Evolutionary conservation across 805 yeast species (phyloP).

Genomic region (Lipomyces yamadae): DNA sequence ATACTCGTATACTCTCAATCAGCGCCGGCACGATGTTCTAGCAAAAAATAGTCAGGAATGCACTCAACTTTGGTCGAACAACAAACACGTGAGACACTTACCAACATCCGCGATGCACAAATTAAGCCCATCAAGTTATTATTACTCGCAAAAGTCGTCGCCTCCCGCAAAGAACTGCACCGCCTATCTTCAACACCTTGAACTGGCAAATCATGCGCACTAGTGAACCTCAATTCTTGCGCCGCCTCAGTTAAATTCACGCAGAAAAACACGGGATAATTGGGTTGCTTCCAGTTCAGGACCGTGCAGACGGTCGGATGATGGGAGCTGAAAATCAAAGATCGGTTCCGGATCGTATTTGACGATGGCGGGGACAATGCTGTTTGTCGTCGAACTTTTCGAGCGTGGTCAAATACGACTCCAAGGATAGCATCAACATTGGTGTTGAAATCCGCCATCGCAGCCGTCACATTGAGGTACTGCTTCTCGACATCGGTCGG

Average conservation of each 20-base stretch:
- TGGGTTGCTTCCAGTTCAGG: slow-evolving; percentile 97
- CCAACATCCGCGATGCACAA: slow-evolving; percentile 70
- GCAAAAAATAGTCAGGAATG: not conserved
- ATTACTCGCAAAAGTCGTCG: slow-evolving; percentile 74
- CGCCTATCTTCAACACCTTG: slow-evolving; percentile 42
- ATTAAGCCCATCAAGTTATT: slow-evolving; percentile 87
- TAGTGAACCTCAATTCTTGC: slow-evolving; percentile 42
- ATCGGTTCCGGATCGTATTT: slow-evolving; percentile 38
- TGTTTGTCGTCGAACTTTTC: slow-evolving; percentile 45
- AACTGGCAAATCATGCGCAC: slow-evolving; percentile 43
- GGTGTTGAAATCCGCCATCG: slow-evolving; percentile 60
- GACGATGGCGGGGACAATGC: slow-evolving; percentile 39
- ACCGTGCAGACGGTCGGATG: slow-evolving; percentile 91
- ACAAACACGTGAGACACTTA: slow-evolving; percentile 37
- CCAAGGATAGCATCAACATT: slow-evolving; percentile 76
- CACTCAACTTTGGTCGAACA: not conserved
- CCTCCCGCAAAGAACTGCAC: slow-evolving; percentile 73
- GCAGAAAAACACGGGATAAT: slow-evolving; percentile 88
- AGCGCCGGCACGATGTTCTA: slow-evolving; percentile 67
- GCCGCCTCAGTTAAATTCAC: slow-evolving; percentile 51
- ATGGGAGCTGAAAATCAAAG: slow-evolving; percentile 81
- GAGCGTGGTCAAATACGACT: slow-evolving; percentile 76
- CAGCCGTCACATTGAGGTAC: slow-evolving; percentile 27
- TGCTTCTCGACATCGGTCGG: slow-evolving; percentile 62
- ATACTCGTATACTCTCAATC: slow-evolving; percentile 71